phyloP scores from a whole-genome alignment of 2,329 filamentous ascomycete genomes.

The Kalmusia sp. region DNA sequence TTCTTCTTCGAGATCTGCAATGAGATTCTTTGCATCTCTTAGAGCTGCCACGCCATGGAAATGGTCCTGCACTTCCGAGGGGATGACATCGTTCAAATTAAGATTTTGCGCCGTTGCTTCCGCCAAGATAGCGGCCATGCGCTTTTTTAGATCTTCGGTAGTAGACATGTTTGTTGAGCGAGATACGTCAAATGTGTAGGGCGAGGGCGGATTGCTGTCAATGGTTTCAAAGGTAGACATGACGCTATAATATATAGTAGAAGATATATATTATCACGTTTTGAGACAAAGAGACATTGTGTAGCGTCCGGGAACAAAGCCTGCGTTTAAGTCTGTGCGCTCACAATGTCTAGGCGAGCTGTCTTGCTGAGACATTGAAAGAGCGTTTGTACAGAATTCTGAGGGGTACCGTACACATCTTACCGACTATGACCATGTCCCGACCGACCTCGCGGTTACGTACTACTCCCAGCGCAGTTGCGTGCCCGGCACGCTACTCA shows the following conservation, averaged over 20 bases:
- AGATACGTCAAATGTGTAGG: no score
- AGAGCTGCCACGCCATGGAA: background rate
- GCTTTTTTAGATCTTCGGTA: background rate
- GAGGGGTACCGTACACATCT: no score
- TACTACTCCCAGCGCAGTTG: conserved; percentile 62
- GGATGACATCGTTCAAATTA: background rate
- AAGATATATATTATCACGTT: no score
- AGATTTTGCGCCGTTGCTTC: background rate
- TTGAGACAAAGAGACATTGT: no score
- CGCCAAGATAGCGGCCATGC: background rate
- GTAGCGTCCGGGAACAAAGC: no score
- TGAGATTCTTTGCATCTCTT: background rate
- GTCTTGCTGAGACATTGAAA: no score
- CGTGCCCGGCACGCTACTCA: conserved; percentile 61
- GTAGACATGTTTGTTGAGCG: background rate
- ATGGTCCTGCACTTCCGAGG: background rate
- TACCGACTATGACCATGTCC: conserved; percentile 49
- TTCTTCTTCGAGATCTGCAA: background rate
- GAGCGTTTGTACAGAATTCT: no score
- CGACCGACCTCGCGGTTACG: conserved; percentile 40
- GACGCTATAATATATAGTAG: no score
- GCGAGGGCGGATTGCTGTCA: no score
- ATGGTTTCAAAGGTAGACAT: no score
- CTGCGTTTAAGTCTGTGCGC: no score
- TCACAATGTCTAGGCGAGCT: no score